These are phyloP conservation scores for Mangifera indica DNA, from an alignment of 345 rosid species.

Conservation along the genomic window DNA sequence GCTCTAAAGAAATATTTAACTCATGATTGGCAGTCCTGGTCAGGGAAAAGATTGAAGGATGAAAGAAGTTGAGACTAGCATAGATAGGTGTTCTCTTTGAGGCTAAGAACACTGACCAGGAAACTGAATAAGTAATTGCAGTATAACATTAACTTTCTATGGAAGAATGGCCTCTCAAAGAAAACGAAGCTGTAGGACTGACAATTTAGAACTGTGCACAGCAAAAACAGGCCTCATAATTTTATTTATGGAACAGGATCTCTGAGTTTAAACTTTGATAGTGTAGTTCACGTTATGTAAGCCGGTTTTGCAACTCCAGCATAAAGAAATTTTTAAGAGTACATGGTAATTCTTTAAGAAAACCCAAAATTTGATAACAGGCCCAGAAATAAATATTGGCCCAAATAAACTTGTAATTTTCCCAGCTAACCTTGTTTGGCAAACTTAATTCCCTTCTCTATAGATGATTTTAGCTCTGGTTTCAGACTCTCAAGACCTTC, in stretches of 20 bases:
- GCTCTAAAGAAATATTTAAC: too few relatives aligned
- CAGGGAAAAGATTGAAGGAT: too few relatives aligned
- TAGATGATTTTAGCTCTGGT: conserved; percentile 53
- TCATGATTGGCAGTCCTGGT: too few relatives aligned
- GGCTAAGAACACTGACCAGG: background rate
- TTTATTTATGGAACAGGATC: conserved; percentile 5
- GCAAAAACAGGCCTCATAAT: background rate
- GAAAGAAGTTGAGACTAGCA: too few relatives aligned
- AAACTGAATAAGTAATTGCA: too few relatives aligned
- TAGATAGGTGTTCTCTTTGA: too few relatives aligned
- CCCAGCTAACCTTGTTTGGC: conserved; percentile 31
- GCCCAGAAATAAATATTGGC: background rate
- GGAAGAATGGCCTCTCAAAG: background rate
- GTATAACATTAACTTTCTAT: background rate
- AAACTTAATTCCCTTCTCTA: conserved; percentile 40
- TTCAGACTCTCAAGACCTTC: conserved; percentile 59
- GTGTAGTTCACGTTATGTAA: background rate
- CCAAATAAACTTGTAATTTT: background rate
- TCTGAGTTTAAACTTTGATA: background rate
- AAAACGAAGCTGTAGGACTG: background rate
- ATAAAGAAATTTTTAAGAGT: background rate
- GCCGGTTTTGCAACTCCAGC: conserved; percentile 10
- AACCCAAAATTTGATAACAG: background rate
- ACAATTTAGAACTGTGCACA: background rate
- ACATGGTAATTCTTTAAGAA: background rate